These are phyloP conservation scores for Coemansia guatemalensis DNA, from an alignment of 192 early-diverging fungal genomes.

Conservation along the genomic window DNA sequence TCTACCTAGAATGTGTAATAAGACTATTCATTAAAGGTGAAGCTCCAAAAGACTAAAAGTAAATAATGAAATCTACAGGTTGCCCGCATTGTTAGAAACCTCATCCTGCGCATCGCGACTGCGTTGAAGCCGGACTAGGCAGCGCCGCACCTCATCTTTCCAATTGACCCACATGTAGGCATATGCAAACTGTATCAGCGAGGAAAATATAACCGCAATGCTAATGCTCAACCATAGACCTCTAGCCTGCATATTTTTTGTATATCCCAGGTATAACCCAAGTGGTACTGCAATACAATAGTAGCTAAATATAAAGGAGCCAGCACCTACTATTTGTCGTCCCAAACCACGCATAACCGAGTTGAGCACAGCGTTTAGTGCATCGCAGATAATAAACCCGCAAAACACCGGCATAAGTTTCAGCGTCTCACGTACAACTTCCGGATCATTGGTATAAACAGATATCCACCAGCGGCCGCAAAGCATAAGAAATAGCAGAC, in stretches of 20 bases:
- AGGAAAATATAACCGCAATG: constrained; percentile 10
- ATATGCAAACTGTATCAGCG: constrained; percentile 13
- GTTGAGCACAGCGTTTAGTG: constrained; percentile 54
- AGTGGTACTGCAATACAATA: constrained; percentile 50
- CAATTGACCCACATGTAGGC: constrained; percentile 16
- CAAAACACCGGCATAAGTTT: constrained; percentile 70
- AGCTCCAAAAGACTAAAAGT: too few relatives aligned
- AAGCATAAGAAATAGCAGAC: constrained; percentile 8
- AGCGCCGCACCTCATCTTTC: constrained; percentile 18
- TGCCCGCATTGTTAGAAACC: too few relatives aligned
- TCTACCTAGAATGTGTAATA: too few relatives aligned
- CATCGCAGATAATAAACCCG: constrained; percentile 57
- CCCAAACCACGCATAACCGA: constrained; percentile 50
- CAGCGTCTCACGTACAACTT: constrained; percentile 68
- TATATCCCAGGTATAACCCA: constrained; percentile 45
- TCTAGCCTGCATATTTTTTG: constrained; percentile 8
- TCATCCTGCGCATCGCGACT: too few relatives aligned
- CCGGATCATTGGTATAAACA: constrained; percentile 61
- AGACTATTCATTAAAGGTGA: too few relatives aligned
- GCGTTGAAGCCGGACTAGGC: constrained; percentile 11
- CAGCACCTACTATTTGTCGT: constrained; percentile 43
- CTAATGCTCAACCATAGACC: constrained; percentile 33
- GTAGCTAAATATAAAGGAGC: constrained; percentile 42
- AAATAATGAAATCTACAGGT: too few relatives aligned
- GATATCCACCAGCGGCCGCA: constrained; percentile 23